A percentile compares a stretch with the other conserved stretches of the same genome.
These are phyloP conservation scores for Pestalotiopsis sp. DNA, from an alignment of 2,329 filamentous ascomycete species.

Conservation along the genomic window DNA sequence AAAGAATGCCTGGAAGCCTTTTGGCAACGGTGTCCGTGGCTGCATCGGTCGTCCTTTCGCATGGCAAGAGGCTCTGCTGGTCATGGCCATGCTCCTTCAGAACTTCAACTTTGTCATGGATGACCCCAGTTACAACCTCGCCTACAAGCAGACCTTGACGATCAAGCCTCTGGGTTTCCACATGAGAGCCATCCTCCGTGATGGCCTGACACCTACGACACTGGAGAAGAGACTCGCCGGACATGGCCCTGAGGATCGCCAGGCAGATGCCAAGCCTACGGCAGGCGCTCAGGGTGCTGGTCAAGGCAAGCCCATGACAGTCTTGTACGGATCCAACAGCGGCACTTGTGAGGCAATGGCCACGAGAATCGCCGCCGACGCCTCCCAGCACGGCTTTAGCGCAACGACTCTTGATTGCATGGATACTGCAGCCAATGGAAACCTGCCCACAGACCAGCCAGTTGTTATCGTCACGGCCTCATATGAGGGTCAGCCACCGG, in stretches of 20 bases:
- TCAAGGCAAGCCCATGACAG: conserved; percentile 43
- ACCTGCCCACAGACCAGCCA: conserved; percentile 49
- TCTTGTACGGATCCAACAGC: conserved; percentile 60
- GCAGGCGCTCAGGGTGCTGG: conserved; percentile 17
- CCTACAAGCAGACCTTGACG: conserved; percentile 59
- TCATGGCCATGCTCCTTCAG: conserved; percentile 59
- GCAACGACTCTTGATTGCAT: conserved; percentile 45
- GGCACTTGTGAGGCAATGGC: conserved; percentile 61
- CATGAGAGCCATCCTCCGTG: conserved; percentile 60
- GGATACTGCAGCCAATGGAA: conserved; percentile 52
- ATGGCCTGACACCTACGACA: conserved; percentile 37
- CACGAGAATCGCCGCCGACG: conserved; percentile 49
- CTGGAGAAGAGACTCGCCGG: conserved; percentile 24
- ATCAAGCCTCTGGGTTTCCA: conserved; percentile 66
- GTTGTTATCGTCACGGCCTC: conserved; percentile 57
- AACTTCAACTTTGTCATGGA: conserved; percentile 63
- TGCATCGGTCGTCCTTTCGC: conserved; percentile 77
- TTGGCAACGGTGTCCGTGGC: conserved; percentile 70
- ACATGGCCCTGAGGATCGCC: conserved; percentile 21
- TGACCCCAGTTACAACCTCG: conserved; percentile 54
- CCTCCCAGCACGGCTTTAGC: conserved; percentile 47
- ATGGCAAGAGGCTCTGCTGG: conserved; percentile 71
- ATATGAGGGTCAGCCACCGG: conserved; percentile 60
- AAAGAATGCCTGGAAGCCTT: conserved; percentile 70
- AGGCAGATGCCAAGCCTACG: conserved; percentile 1